Conservation (phyloP, 2,329 filamentous ascomycete species). For the Claviceps maximensis region DNA sequence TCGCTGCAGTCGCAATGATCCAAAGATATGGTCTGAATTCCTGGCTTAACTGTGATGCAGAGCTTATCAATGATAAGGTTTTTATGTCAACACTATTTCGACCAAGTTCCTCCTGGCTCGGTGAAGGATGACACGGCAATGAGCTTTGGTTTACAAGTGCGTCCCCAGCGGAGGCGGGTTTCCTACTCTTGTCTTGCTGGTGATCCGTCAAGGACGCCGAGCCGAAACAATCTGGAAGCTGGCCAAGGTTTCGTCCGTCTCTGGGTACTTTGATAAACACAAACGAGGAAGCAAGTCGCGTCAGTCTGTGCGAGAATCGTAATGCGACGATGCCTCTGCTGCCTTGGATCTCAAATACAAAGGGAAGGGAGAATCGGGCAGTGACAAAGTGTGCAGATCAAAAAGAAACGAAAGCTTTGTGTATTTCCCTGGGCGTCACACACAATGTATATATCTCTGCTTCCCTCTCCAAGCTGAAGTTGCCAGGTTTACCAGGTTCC, state of each 20-base stretch:
- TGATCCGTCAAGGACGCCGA: neutral
- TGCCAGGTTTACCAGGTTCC: slow-evolving; percentile 3
- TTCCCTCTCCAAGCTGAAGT: slow-evolving; percentile 5
- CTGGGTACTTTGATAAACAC: neutral
- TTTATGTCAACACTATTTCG: neutral
- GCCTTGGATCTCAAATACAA: neutral
- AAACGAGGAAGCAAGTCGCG: neutral
- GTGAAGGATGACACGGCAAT: neutral
- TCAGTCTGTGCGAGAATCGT: neutral
- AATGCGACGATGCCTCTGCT: neutral
- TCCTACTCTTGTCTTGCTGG: neutral
- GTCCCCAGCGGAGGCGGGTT: neutral
- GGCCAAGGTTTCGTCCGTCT: neutral
- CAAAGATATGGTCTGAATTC: neutral
- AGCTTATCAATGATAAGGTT: neutral
- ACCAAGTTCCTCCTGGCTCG: neutral
- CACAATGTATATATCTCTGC: slow-evolving; percentile 10
- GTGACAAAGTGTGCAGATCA: neutral
- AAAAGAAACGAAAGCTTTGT: slow-evolving; percentile 1
- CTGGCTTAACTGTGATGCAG: neutral
- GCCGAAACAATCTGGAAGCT: neutral
- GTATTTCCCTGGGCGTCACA: slow-evolving; percentile 3
- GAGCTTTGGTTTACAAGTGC: neutral
- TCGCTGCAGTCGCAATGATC: neutral
- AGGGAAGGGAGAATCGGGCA: neutral